Evolutionary conservation across 495 filamentous ascomycete genomes (phyloP), one percentile per base, ranked within the genome.

Genomic region (Lasiosphaeriaceae sp.): DNA sequence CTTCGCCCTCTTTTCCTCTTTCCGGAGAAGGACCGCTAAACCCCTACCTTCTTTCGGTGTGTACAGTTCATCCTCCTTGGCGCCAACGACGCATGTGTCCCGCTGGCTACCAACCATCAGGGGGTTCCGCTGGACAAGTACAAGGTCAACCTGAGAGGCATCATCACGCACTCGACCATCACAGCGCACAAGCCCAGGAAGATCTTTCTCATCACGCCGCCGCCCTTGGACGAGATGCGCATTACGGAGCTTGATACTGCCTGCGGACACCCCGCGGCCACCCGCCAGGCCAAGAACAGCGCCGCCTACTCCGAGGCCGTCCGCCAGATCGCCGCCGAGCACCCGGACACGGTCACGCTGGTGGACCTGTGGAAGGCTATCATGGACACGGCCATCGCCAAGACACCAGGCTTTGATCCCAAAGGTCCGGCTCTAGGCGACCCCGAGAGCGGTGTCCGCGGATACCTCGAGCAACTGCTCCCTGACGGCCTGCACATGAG

Each of bases 71-170:
- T 96, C 59, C 90, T 94, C 63, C 84, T 96, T 56, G 92, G 92
- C 17, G 89, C 92, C 63, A 96, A 96, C 66, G 92, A 96, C 68
- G 86, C 92, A 7, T 80, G 78, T 53, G 62, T 92, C n/a, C 75
- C 77, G 19, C 70, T 76, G 41, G 73, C 77, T 14, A 72, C 71
- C 20, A 83, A 76, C 54, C 69, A 72, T 6, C 92, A 96, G 66
- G 81, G 90, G 64, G 80, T 96, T n/a, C 83, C 89, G 2, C 70
- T 93, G 19, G 79, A 84, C 3, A 72, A 81, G 54, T 96, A 86
- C 74, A 83, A 83, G 63, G 73, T 77, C 55, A 96, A 95, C 63
- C 70, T 96, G 49, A 77, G 70, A 49, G 71, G 72, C 48, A 87
- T 96, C 64, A 71, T 90, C 55, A 80, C 80, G 34, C 89, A 96